Percentiles rank a stretch among this genome's conserved stretches.
Evolutionary conservation across 2,329 filamentous ascomycete genomes (phyloP).

Genomic region (Fusarium coicis): DNA sequence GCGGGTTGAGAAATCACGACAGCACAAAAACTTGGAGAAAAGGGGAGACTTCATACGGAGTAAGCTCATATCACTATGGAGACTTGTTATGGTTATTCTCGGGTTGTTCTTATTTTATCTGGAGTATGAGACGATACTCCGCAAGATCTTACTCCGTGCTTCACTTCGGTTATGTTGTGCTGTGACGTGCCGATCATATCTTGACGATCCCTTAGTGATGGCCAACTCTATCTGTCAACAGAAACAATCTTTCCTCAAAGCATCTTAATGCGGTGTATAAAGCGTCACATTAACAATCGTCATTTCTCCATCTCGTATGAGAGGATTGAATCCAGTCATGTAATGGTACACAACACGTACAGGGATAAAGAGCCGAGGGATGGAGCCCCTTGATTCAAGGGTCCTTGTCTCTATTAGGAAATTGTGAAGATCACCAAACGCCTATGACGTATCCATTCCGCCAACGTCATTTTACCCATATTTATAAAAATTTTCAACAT

Average conservation of each 20-base stretch:
- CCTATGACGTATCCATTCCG: slow-evolving; percentile 10
- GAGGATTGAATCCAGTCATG: slow-evolving; percentile 17
- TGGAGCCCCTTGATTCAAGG: slow-evolving; percentile 19
- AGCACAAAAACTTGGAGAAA: slow-evolving; percentile 17
- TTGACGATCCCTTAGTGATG: neutral
- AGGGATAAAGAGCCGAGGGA: slow-evolving; percentile 28
- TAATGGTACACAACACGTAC: neutral
- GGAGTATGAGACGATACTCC: neutral
- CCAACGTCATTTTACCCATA: slow-evolving; percentile 24
- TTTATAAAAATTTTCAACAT: slow-evolving; percentile 21
- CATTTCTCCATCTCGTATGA: slow-evolving; percentile 10
- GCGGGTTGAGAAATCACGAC: slow-evolving; percentile 1
- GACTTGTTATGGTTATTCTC: slow-evolving; percentile 10
- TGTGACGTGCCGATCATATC: neutral
- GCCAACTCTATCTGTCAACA: neutral
- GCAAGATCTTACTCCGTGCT: neutral
- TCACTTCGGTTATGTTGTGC: neutral
- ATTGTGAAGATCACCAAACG: slow-evolving; percentile 18
- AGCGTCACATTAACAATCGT: neutral
- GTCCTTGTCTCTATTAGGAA: slow-evolving; percentile 15
- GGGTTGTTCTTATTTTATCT: neutral
- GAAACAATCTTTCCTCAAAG: neutral
- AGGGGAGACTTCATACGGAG: neutral
- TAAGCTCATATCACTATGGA: neutral
- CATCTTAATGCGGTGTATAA: neutral